Percentiles rank a stretch among this genome's conserved stretches.
phyloP scores from a whole-genome alignment of 2,329 filamentous ascomycete genomes.

The Verticillium nonalfalfae region DNA sequence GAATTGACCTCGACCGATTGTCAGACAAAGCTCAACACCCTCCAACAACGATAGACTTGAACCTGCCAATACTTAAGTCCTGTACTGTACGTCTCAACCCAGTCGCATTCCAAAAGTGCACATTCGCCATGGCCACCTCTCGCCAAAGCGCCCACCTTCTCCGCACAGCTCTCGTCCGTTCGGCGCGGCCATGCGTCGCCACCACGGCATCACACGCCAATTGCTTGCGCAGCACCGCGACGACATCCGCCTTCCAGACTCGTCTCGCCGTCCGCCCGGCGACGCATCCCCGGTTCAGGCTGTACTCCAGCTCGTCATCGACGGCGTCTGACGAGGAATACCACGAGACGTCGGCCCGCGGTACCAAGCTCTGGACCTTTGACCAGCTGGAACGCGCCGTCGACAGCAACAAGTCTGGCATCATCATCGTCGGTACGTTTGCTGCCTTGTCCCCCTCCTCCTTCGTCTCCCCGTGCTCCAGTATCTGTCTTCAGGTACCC shows the following conservation, averaged over 20 bases:
- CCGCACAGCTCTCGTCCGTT: background rate
- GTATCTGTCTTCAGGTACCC: background rate
- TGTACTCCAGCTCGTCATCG: slow-evolving; percentile 3
- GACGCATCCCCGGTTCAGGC: background rate
- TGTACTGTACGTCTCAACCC: background rate
- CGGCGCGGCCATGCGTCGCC: background rate
- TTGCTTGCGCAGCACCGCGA: background rate
- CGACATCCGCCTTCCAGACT: background rate
- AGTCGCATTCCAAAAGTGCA: background rate
- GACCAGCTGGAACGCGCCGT: slow-evolving; percentile 37
- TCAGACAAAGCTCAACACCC: background rate
- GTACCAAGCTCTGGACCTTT: slow-evolving; percentile 40
- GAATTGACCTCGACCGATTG: background rate
- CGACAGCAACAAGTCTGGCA: slow-evolving; percentile 17
- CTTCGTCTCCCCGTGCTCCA: background rate
- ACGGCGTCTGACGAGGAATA: background rate
- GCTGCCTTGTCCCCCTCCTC: background rate
- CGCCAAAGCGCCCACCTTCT: background rate
- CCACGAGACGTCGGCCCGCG: slow-evolving; percentile 9
- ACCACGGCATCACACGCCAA: background rate
- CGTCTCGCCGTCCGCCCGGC: background rate
- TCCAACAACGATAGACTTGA: background rate
- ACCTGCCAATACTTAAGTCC: too few relatives aligned
- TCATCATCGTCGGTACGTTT: slow-evolving; percentile 40
- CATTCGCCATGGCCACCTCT: background rate